Evolutionary conservation across 306 rosid species (phyloP).

Genomic region (Comarum palustre): DNA sequence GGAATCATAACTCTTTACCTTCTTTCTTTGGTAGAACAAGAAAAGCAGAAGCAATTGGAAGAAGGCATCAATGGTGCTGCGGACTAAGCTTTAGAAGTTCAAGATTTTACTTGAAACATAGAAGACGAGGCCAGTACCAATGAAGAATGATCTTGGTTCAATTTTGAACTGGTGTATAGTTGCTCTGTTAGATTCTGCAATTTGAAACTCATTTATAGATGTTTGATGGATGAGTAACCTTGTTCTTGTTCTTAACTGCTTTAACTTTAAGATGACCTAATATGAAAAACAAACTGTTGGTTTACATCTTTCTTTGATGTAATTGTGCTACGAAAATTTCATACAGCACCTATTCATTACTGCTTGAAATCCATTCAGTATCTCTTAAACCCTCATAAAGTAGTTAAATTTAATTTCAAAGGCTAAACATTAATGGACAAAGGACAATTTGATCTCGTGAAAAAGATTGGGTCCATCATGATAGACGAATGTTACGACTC

Average conservation of each 20-base stretch:
- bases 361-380: not conserved
- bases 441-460: too few relatives aligned
- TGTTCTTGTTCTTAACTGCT: not conserved
- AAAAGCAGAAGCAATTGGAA: conserved; percentile 56
- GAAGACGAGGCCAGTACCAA: not conserved
- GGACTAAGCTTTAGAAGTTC: not conserved
- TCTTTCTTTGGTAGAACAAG: conserved; percentile 57
- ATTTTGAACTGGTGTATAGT: not conserved
- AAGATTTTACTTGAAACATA: not conserved
- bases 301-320: not conserved
- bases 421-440: not conserved
- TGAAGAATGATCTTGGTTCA: not conserved
- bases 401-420: not conserved
- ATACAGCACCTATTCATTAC: not conserved
- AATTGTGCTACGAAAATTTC: not conserved
- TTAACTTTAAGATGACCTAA: not conserved
- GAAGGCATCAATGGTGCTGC: conserved; percentile 40
- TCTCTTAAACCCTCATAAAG: not conserved
- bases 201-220: not conserved
- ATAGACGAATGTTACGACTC: too few relatives aligned
- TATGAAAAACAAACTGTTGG: not conserved
- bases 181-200: not conserved
- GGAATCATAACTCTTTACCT: not conserved
- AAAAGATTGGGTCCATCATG: too few relatives aligned
- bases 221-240: not conserved